These are phyloP conservation scores for Silene latifolia DNA, from an alignment of 148 eudicot genomes.

Conservation along the genomic window DNA sequence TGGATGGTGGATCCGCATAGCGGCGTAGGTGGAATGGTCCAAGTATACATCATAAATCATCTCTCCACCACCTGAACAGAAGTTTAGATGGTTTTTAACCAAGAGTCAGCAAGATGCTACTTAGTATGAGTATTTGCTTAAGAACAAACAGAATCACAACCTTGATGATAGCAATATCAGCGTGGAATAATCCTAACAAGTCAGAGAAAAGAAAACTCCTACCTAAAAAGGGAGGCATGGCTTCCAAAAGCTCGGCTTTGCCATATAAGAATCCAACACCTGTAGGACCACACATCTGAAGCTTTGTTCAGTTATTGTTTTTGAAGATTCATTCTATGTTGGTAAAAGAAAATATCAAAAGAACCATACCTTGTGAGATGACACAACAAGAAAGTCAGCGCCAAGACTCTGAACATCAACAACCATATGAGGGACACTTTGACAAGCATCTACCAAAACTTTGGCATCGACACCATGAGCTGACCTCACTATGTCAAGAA, in stretches of 20 bases:
- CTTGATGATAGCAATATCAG: background rate
- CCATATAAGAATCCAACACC: conserved; percentile 97
- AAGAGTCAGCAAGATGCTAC: background rate
- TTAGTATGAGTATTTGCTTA: background rate
- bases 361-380: conserved; percentile 87
- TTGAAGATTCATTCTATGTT: conserved; percentile 11
- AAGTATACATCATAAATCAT: conserved; percentile 94
- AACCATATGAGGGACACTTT: conserved; percentile 98
- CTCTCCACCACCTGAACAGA: conserved; percentile 85
- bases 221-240: conserved; percentile 99
- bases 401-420: conserved; percentile 87
- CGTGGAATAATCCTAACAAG: background rate
- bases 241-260: conserved; percentile 60
- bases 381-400: conserved; percentile 96
- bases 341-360: conserved; percentile 23
- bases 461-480: conserved; percentile 90
- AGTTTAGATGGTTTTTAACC: conserved; percentile 6
- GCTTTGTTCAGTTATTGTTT: conserved; percentile 60
- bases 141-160: background rate
- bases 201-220: conserved; percentile 14
- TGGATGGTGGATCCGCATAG: conserved; percentile 97
- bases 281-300: conserved; percentile 99
- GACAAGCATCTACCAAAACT: conserved; percentile 97
- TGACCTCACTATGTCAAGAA: conserved; percentile 66
- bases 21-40: conserved; percentile 91